Evolutionary conservation across 2,329 filamentous ascomycete species (phyloP).

Genomic region (Didymella pomorum): DNA sequence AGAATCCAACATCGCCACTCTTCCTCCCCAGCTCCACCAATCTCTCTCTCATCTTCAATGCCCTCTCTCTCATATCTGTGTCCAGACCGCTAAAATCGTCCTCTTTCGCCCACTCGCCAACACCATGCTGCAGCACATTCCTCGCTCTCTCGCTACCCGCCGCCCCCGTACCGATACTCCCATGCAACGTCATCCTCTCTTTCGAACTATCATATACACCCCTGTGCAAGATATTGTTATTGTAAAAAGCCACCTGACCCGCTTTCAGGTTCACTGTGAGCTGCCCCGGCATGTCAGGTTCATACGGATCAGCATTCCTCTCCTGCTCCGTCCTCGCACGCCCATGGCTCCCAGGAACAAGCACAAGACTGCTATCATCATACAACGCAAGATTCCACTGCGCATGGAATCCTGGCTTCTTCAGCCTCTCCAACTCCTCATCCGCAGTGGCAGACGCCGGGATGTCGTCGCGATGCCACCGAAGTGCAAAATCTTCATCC

Average conservation of each 20-base stretch:
- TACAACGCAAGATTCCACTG: constrained; percentile 89
- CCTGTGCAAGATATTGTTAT: constrained; percentile 86
- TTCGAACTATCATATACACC: constrained; percentile 68
- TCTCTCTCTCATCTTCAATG: constrained; percentile 69
- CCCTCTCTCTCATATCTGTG: constrained; percentile 66
- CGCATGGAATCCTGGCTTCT: constrained; percentile 72
- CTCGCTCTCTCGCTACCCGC: constrained; percentile 67
- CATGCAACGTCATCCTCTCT: constrained; percentile 76
- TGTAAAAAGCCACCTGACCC: constrained; percentile 86
- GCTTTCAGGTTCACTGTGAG: constrained; percentile 70
- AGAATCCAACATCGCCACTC: constrained; percentile 68
- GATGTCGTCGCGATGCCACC: constrained; percentile 89
- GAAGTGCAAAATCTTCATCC: constrained; percentile 72
- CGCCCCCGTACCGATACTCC: constrained; percentile 69
- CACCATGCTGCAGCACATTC: constrained; percentile 78
- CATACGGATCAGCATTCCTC: constrained; percentile 71
- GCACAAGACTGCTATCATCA: constrained; percentile 73
- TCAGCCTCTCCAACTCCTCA: constrained; percentile 71
- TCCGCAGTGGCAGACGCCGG: constrained; percentile 68
- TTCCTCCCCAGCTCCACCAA: constrained; percentile 69
- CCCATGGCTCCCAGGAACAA: constrained; percentile 78
- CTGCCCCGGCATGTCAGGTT: constrained; percentile 68
- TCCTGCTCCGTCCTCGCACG: constrained; percentile 75
- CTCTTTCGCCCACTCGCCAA: constrained; percentile 70
- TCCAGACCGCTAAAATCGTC: constrained; percentile 68